Evolutionary conservation across 768 basidiomycete genomes (phyloP).

Genomic region (Rubroboletus satanas): DNA sequence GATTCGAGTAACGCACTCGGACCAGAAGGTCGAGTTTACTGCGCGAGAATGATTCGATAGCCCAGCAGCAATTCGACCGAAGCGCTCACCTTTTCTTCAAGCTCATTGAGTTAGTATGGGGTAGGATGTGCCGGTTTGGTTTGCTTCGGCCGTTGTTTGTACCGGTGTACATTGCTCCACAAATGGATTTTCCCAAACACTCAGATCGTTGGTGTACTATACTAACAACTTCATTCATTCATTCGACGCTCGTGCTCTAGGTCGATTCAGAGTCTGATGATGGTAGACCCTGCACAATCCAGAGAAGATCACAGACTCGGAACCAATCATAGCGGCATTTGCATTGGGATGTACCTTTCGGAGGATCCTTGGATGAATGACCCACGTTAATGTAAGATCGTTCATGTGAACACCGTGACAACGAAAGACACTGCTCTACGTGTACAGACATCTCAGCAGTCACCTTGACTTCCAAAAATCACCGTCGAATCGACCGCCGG

Average conservation of each 20-base stretch:
- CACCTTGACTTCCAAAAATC: not conserved
- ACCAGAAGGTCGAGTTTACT: slow-evolving; percentile 88
- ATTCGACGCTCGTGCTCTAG: too few species aligned
- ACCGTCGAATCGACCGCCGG: not conserved
- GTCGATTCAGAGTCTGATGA: too few species aligned
- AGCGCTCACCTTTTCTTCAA: slow-evolving; percentile 50
- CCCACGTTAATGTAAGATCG: too few species aligned
- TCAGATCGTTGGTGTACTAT: not conserved
- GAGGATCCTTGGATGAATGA: too few species aligned
- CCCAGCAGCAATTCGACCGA: not conserved
- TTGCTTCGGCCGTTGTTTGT: slow-evolving; percentile 17
- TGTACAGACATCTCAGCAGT: not conserved
- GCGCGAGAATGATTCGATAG: slow-evolving; percentile 24
- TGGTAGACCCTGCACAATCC: too few species aligned
- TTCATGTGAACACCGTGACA: too few species aligned
- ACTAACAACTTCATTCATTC: too few species aligned
- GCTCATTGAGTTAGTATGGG: slow-evolving; percentile 37
- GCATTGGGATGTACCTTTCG: too few species aligned
- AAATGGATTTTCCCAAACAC: not conserved
- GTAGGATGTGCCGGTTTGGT: not conserved
- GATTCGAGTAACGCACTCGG: slow-evolving; percentile 90
- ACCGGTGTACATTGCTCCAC: not conserved
- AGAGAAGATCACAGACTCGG: too few species aligned
- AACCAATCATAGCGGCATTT: too few species aligned
- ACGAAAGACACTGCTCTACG: not conserved